Evolutionary conservation across 352 stramenopile genomes (phyloP).

Genomic region (Phytophthora syringae): DNA sequence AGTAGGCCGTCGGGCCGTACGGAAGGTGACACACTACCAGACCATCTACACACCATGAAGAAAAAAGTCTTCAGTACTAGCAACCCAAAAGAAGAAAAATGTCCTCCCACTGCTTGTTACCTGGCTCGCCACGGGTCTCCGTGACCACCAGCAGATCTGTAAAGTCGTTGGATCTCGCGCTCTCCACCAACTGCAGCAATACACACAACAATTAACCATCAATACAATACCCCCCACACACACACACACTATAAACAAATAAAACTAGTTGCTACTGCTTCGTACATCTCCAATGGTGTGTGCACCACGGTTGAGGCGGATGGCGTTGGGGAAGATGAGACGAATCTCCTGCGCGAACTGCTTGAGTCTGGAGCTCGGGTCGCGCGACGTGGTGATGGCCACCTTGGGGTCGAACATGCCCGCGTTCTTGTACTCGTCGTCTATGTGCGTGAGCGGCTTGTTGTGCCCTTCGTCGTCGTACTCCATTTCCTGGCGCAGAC

Average conservation of each 20-base stretch:
- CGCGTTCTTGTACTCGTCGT: constrained; percentile 99
- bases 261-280: constrained; percentile 19
- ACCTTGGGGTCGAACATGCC: constrained; percentile 97
- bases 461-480: constrained; percentile 92
- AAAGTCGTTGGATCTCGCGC: constrained; percentile 96
- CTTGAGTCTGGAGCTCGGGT: constrained; percentile 97
- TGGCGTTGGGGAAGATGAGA: constrained; percentile 98
- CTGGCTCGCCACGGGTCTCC: constrained; percentile 98
- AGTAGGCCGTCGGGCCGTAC: constrained; percentile 98
- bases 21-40: constrained; percentile 99
- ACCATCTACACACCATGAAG: constrained; percentile 77
- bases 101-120: constrained; percentile 30
- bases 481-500: constrained; percentile 92
- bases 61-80: constrained; percentile 6
- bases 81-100: background rate
- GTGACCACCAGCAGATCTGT: constrained; percentile 99
- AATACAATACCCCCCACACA: background rate
- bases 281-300: constrained; percentile 91
- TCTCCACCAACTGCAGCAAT: constrained; percentile 94
- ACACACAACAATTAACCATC: background rate
- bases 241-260: background rate
- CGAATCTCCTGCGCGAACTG: constrained; percentile 99
- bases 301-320: constrained; percentile 96
- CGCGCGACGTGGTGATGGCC: constrained; percentile 98
- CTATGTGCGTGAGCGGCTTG: constrained; percentile 92